phyloP scores from a whole-genome alignment of 2,329 filamentous ascomycete species.

The Mycosphaerella sp. region DNA sequence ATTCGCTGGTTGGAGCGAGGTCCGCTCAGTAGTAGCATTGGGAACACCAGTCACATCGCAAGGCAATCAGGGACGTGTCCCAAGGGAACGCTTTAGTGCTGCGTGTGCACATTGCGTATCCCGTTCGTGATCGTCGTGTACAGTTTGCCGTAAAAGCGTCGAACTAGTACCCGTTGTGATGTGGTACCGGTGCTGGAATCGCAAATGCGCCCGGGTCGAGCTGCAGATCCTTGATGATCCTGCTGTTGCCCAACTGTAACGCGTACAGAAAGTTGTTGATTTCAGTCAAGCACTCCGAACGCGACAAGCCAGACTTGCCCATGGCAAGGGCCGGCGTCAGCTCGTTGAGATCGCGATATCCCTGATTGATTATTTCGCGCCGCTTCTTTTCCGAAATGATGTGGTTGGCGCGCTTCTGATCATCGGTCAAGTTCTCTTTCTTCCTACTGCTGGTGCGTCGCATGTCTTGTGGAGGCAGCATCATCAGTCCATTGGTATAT shows the following conservation, averaged over 20 bases:
- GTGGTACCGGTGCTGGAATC: background rate
- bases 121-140: background rate
- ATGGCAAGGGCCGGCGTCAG: conserved; percentile 69
- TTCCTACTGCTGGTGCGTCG: conserved; percentile 4
- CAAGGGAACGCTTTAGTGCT: no score
- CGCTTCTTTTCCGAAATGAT: conserved; percentile 63
- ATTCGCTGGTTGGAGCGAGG: background rate
- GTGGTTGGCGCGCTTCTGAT: conserved; percentile 68
- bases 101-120: background rate
- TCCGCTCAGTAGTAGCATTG: background rate
- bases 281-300: conserved; percentile 12
- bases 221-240: conserved; percentile 8
- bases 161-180: conserved; percentile 1
- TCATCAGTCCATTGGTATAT: conserved; percentile 2
- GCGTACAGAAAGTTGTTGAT: conserved; percentile 12
- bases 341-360: conserved; percentile 73
- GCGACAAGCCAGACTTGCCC: conserved; percentile 69
- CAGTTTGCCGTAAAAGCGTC: background rate
- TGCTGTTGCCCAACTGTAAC: conserved; percentile 1
- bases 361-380: conserved; percentile 68
- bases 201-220: conserved; percentile 2
- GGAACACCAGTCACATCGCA: background rate
- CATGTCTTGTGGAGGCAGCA: conserved; percentile 4
- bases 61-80: no score
- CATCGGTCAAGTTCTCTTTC: conserved; percentile 44